Conservation (phyloP, 1,284 basidiomycete genomes). For the Trametes pubescens region DNA sequence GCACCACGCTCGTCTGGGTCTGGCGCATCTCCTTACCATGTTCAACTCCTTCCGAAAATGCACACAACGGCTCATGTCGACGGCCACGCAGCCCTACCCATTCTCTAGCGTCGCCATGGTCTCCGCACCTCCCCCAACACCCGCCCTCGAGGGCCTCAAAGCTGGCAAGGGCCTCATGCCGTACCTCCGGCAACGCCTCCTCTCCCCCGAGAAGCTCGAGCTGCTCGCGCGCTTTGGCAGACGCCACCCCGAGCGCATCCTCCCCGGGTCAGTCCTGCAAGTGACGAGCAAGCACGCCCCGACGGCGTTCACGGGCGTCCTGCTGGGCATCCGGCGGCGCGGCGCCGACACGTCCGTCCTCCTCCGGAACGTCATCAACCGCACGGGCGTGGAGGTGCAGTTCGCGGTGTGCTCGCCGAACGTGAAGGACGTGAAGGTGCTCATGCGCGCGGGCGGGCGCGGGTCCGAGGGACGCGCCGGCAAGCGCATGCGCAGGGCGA, state of each 20-base stretch:
- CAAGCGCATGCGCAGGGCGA: constrained; percentile 72
- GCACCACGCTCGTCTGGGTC: not conserved
- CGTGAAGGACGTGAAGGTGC: constrained; percentile 84
- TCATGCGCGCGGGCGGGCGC: constrained; percentile 58
- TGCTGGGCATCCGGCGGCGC: constrained; percentile 81
- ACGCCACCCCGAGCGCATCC: constrained; percentile 69
- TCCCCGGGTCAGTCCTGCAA: constrained; percentile 83
- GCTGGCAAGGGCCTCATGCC: constrained; percentile 84
- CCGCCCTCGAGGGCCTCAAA: constrained; percentile 56
- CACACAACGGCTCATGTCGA: constrained; percentile 52
- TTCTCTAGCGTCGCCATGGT: constrained; percentile 77
- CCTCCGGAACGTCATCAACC: constrained; percentile 87
- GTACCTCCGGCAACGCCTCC: constrained; percentile 73
- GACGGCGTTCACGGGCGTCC: constrained; percentile 84
- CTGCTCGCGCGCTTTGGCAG: constrained; percentile 78
- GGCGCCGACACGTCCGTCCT: constrained; percentile 86
- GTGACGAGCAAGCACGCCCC: constrained; percentile 78
- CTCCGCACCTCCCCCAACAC: constrained; percentile 53
- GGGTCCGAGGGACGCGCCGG: constrained; percentile 51
- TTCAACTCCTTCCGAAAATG: constrained; percentile 39
- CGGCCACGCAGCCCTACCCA: constrained; percentile 63
- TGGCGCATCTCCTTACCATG: constrained; percentile 31
- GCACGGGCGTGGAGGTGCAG: constrained; percentile 91
- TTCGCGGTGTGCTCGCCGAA: constrained; percentile 87
- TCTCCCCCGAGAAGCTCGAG: constrained; percentile 70